Evolutionary conservation across 805 yeast species (phyloP).

Genomic region (Saturnispora quitensis): DNA sequence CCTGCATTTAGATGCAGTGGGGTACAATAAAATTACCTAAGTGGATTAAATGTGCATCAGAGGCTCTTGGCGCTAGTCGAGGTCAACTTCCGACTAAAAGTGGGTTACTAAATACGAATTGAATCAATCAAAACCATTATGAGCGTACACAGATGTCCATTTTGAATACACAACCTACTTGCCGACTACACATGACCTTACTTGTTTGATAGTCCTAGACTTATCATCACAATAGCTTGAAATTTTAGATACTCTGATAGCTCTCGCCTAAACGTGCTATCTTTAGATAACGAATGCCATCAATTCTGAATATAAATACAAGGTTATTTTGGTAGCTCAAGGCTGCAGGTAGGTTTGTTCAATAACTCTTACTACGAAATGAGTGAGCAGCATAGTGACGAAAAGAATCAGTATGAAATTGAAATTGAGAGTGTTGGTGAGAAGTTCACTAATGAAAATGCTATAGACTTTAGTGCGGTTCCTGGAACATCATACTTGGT

Average conservation of each 20-base stretch:
- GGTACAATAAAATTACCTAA: background rate
- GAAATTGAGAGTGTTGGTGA: background rate
- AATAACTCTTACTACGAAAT: background rate
- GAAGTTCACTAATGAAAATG: background rate
- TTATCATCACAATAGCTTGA: background rate
- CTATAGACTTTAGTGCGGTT: conserved; percentile 29
- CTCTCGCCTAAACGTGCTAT: background rate
- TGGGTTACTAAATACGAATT: background rate
- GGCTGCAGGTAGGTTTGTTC: background rate
- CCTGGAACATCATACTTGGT: conserved; percentile 47
- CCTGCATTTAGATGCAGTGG: background rate
- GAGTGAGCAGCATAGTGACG: background rate
- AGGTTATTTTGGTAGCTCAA: background rate
- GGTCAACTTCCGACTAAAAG: background rate
- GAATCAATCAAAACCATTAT: too few species aligned
- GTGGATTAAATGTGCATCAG: background rate
- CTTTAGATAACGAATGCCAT: background rate
- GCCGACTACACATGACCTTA: background rate
- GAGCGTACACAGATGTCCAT: background rate
- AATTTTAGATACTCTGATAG: background rate
- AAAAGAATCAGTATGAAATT: conserved; percentile 1
- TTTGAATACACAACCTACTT: background rate
- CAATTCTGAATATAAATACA: background rate
- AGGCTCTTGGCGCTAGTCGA: background rate
- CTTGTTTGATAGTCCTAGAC: background rate